phyloP scores from a whole-genome alignment of 345 rosid genomes.

The Acer yangbiense region DNA sequence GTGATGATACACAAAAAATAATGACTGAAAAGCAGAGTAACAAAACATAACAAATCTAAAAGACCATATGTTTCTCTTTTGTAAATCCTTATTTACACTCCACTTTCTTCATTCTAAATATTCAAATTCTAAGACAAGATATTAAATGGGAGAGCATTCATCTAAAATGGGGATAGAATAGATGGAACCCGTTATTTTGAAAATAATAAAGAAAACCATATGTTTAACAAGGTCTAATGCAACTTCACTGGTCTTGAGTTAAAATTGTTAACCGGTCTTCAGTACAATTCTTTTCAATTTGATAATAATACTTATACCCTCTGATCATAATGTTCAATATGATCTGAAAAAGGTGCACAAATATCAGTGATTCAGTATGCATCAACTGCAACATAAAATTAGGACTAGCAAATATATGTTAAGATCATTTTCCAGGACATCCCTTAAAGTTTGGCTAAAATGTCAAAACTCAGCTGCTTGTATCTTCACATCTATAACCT shows the following conservation, averaged over 20 bases:
- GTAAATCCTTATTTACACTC: background rate
- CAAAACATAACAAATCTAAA: background rate
- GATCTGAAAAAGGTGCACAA: background rate
- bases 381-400: conserved; percentile 9
- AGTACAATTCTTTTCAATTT: background rate
- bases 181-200: too few relatives aligned
- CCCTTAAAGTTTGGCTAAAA: background rate
- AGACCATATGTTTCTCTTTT: background rate
- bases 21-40: background rate
- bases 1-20: background rate
- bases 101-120: background rate
- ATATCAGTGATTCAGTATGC: background rate
- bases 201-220: background rate
- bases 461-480: background rate
- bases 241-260: background rate
- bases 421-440: background rate
- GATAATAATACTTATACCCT: background rate
- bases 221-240: background rate
- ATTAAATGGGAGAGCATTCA: background rate
- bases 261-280: background rate
- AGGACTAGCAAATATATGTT: background rate
- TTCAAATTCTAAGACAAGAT: too few relatives aligned
- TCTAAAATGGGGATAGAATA: background rate
- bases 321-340: background rate
- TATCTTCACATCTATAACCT: background rate